Base-by-base conservation (phyloP, 768 basidiomycete genomes). In the Obba rivulosa region DNA sequence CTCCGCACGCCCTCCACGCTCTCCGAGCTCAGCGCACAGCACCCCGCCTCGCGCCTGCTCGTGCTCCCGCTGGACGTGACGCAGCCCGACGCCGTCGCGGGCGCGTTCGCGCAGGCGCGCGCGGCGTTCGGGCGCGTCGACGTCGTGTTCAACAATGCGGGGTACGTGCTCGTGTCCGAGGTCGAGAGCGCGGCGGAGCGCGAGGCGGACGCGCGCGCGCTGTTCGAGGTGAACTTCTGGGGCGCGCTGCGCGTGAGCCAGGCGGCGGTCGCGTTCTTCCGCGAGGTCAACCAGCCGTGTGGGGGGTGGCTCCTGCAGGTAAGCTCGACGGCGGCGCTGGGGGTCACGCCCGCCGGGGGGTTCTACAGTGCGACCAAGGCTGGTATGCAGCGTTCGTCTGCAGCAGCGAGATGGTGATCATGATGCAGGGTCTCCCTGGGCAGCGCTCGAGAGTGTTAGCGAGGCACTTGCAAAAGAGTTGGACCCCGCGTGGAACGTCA, bases 401-500 rank as follows among this genome's bases (percentile, higher is more conserved):
- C 13, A 24, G 11, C 28, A 11, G 11, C 23, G 20, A 46, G 38
- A 51, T 41, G 17, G 21, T 18, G 17, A 18, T 40, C 3, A 41
- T 69, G 67, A 23, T 70, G n/a, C n/a, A n/a, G n/a, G n/a, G n/a
- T n/a, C n/a, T n/a, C n/a, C n/a, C 1, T 8, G 34, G 18, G 17
- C 28, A 56, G 57, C 53, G 23, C 34, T 53, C 52, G 69, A 71
- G 39, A 69, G 66, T 18, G 53, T 72, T 34, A 67, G 64, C 2
- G 66, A 74, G 49, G 57, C 71, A 1, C 52, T 75, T 25, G 57
- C 56, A 5, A 55, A 60, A 37, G 75, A 76, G 48, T 48, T 75
- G 2, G 71, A 74, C 41, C 73, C 75, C 8, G 59, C 25, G 21
- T 76, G 75, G 75, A 72, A 75, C 43, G 73, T 76, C 57, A 74